phyloP scores from a whole-genome alignment of 805 yeast species.

The Spathaspora girioi region DNA sequence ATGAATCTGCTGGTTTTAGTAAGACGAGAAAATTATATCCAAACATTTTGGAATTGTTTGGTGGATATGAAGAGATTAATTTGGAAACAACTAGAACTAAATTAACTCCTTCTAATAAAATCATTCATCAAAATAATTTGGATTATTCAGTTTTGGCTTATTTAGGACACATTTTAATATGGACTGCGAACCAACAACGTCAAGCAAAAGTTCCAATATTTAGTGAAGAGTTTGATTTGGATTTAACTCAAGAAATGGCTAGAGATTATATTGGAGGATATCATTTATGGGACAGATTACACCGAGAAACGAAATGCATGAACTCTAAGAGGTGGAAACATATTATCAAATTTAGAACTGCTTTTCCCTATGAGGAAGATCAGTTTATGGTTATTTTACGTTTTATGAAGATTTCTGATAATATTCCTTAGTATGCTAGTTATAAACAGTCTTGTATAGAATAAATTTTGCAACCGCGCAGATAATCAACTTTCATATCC shows the following conservation, averaged over 20 bases:
- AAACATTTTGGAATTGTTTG: constrained; percentile 24
- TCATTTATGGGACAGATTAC: constrained; percentile 38
- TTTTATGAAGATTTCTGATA: constrained; percentile 26
- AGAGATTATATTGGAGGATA: constrained; percentile 31
- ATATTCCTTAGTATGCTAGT: background rate
- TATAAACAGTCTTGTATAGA: background rate
- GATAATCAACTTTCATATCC: too few relatives aligned
- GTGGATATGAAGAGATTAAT: constrained; percentile 27
- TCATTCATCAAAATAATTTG: constrained; percentile 30
- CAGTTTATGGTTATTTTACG: constrained; percentile 36
- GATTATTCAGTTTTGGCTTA: constrained; percentile 36
- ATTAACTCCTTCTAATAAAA: constrained; percentile 30
- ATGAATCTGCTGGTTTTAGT: constrained; percentile 33
- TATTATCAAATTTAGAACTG: constrained; percentile 31
- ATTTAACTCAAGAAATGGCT: constrained; percentile 11
- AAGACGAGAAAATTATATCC: constrained; percentile 21
- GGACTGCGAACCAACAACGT: constrained; percentile 29
- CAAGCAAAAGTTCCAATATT: constrained; percentile 9
- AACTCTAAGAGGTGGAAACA: constrained; percentile 42
- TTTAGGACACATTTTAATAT: constrained; percentile 35
- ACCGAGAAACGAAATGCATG: constrained; percentile 26
- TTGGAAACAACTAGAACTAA: constrained; percentile 29
- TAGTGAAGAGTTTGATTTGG: constrained; percentile 17
- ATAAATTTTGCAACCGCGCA: background rate
- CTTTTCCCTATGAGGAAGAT: constrained; percentile 35